phyloP scores from a whole-genome alignment of 352 stramenopile species.

The Saprolegnia parasitica region DNA sequence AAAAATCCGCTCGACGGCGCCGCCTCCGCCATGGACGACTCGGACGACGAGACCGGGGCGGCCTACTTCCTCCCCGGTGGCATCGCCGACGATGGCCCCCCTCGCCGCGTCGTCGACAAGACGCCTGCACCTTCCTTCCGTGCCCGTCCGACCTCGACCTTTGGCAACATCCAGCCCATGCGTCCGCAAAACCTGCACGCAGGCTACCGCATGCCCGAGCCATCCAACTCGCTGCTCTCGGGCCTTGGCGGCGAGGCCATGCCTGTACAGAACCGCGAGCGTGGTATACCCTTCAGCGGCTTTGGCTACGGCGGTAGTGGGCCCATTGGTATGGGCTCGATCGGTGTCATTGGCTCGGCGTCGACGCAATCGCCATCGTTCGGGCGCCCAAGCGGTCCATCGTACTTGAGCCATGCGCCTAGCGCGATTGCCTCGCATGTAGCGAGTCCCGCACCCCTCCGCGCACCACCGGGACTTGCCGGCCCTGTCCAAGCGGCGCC shows the following conservation, averaged over 20 bases:
- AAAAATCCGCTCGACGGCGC: slow-evolving; percentile 9
- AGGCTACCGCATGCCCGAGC: neutral
- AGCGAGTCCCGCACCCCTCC: neutral
- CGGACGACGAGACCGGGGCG: slow-evolving; percentile 22
- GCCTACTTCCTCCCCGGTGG: slow-evolving; percentile 80
- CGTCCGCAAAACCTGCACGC: neutral
- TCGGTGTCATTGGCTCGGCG: slow-evolving; percentile 15
- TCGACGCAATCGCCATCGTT: slow-evolving; percentile 10
- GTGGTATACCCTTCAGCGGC: neutral
- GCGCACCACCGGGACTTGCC: slow-evolving; percentile 22
- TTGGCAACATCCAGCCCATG: neutral
- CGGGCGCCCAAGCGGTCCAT: neutral
- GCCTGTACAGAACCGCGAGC: slow-evolving; percentile 1
- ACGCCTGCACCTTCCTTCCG: neutral
- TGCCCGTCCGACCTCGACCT: neutral
- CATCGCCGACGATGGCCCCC: slow-evolving; percentile 77
- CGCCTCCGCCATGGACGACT: slow-evolving; percentile 21
- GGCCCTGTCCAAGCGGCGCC: neutral
- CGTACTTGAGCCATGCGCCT: slow-evolving; percentile 7
- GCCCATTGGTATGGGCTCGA: slow-evolving; percentile 17
- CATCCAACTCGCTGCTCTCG: slow-evolving; percentile 23
- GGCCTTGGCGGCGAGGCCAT: slow-evolving; percentile 22
- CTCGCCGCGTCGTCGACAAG: slow-evolving; percentile 20
- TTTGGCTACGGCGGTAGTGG: slow-evolving; percentile 8
- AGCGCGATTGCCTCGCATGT: neutral